Base-by-base conservation (phyloP, 2,329 filamentous ascomycete species). In the Diplocarpon mali region DNA sequence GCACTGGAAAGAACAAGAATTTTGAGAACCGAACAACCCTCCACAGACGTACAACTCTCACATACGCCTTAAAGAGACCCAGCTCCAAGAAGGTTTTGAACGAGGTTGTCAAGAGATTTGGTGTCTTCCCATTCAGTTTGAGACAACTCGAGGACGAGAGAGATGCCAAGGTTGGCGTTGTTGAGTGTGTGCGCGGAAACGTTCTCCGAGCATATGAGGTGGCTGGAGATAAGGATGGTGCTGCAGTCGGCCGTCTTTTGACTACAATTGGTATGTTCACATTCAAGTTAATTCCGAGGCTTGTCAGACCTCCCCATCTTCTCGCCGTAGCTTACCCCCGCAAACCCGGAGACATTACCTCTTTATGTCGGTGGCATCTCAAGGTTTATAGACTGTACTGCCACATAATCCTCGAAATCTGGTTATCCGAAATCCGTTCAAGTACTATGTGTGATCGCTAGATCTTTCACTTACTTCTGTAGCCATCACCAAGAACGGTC, bases 401-500 rank as follows among this genome's bases (percentile, higher is more conserved):
- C 20, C 20, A 24, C 3, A 24, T 24, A 7, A 4, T 24, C 4
- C 20, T 24, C 20, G 20, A 24, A 24, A 24, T 24, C 32, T 15
- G n/a, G 28, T 20, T 32, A 35, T 11, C 9, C 34, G 5, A 35
- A 35, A 14, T 15, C 35, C 37, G 30, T 24, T 7, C 3, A 7
- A 24, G 20, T 7, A 24, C 20, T 24, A 24, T 24, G 20, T 24
- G 20, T 24, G 20, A 24, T 24, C 20, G 7, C 7, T 15, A 14
- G 29, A n/a, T 35, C 48, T 39, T 56, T 65, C 54, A 64, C 50
- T 39, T 31, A 32, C 34, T 40, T 47, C 40, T 47, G 40, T 54
- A 95, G 92, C 87, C 49, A 88, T 98, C 65, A 95, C 88, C 60
- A 98, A 98, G 79, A 95, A 96, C 65, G 92, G 92, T 56, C 72